These are phyloP conservation scores for Sungouiella blattae DNA, from an alignment of 805 yeast genomes.

Conservation along the genomic window DNA sequence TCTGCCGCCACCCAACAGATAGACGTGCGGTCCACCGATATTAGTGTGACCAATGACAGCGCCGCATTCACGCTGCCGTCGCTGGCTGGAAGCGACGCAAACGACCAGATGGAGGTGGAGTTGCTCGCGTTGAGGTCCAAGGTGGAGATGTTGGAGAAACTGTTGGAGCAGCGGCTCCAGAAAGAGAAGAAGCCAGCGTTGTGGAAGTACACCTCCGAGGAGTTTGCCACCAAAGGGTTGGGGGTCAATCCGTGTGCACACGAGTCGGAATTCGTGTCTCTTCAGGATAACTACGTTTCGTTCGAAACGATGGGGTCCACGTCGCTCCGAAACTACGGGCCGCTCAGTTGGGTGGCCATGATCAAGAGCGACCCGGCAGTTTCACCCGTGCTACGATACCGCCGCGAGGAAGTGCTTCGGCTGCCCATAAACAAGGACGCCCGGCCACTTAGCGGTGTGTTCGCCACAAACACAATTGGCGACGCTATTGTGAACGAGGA, in stretches of 20 bases:
- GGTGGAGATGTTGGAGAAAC: constrained; percentile 17
- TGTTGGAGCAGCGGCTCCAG: constrained; percentile 5
- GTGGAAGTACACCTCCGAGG: not conserved
- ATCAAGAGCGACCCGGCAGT: constrained; percentile 14
- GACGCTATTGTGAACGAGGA: constrained; percentile 4
- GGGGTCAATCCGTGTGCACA: constrained; percentile 1
- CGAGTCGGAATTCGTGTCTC: constrained; percentile 29
- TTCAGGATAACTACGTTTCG: constrained; percentile 27
- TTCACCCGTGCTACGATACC: constrained; percentile 4
- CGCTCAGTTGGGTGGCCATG: constrained; percentile 15
- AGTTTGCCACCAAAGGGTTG: not conserved
- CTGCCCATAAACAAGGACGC: not conserved
- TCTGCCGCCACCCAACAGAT: no score
- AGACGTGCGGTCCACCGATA: not conserved
- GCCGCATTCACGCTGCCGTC: no score
- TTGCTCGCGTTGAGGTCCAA: constrained; percentile 12
- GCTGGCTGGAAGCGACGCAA: not conserved
- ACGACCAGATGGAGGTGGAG: constrained; percentile 12
- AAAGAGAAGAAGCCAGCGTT: not conserved
- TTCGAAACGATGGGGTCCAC: constrained; percentile 6
- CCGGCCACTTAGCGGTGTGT: not conserved
- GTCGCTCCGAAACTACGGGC: constrained; percentile 11
- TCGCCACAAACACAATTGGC: constrained; percentile 3
- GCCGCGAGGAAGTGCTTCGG: not conserved
- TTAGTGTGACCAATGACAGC: not conserved